Percentiles rank a stretch among this genome's conserved stretches.
Conservation (phyloP, 1,284 basidiomycete genomes). For the Coriolopsis trogii region DNA sequence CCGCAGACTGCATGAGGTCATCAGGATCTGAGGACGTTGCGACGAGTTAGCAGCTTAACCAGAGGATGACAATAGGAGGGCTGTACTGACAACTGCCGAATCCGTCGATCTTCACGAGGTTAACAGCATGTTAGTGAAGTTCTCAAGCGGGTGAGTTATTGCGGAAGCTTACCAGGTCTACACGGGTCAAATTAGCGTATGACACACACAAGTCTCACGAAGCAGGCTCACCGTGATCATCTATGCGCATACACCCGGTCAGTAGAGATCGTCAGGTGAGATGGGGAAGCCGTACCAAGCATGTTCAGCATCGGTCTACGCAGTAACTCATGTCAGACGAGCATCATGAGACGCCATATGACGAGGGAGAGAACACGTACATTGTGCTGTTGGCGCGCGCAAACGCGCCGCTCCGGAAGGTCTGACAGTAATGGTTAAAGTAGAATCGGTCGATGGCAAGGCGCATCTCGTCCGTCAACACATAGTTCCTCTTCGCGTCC, state of each 20-base stretch:
- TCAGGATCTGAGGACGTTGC: constrained; percentile 65
- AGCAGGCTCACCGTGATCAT: constrained; percentile 70
- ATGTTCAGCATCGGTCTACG: constrained; percentile 43
- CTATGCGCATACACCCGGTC: constrained; percentile 35
- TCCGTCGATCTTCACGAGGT: constrained; percentile 76
- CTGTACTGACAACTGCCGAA: constrained; percentile 80
- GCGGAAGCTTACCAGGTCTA: constrained; percentile 50
- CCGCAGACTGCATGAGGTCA: constrained; percentile 75
- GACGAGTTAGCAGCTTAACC: not conserved
- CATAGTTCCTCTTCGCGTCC: constrained; percentile 64
- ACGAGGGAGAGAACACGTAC: constrained; percentile 46
- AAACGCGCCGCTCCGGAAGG: constrained; percentile 90
- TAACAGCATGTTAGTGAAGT: constrained; percentile 5
- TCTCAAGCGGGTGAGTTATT: not conserved
- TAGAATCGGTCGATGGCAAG: constrained; percentile 86
- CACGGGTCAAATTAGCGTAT: constrained; percentile 8
- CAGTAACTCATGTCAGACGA: constrained; percentile 29
- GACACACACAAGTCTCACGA: not conserved
- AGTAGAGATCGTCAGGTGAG: constrained; percentile 1
- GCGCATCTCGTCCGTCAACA: constrained; percentile 75
- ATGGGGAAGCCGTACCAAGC: constrained; percentile 37
- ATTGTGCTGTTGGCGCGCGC: constrained; percentile 92
- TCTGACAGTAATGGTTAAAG: constrained; percentile 90
- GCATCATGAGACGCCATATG: constrained; percentile 41
- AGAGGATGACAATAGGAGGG: not conserved